These are phyloP conservation scores for Panicum hallii DNA, from an alignment of 202 grass and related monocot genomes.

Conservation along the genomic window DNA sequence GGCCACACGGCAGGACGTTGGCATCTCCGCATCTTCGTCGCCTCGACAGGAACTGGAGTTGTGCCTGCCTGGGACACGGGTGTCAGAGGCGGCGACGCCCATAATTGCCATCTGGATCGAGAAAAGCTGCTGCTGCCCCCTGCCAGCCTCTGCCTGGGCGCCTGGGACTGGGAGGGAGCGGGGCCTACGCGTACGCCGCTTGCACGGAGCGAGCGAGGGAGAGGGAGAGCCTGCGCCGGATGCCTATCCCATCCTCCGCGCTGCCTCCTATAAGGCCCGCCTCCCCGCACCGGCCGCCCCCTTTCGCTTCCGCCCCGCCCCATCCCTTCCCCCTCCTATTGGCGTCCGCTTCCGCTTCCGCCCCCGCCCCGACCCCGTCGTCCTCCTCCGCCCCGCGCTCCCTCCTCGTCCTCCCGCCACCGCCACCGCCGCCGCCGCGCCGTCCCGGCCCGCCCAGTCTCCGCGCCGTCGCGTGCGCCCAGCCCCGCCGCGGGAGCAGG, in stretches of 20 bases:
- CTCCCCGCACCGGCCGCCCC: background rate
- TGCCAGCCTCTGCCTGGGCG: too few relatives aligned
- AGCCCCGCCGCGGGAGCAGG: background rate
- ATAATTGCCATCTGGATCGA: constrained; percentile 3
- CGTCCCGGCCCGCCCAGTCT: background rate
- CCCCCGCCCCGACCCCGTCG: background rate
- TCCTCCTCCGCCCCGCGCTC: background rate
- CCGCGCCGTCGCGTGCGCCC: background rate
- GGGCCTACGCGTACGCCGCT: too few relatives aligned
- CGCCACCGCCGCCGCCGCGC: background rate
- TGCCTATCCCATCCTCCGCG: background rate
- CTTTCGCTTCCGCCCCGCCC: background rate
- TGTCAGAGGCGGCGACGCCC: constrained; percentile 3
- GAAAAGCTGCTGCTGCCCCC: background rate
- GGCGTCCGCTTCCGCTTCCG: background rate
- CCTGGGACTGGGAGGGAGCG: too few relatives aligned
- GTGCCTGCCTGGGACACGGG: background rate
- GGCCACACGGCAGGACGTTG: background rate
- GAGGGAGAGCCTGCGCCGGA: background rate
- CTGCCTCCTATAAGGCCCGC: constrained; percentile 24
- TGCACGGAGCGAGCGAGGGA: too few relatives aligned
- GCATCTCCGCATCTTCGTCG: too few relatives aligned
- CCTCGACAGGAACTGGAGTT: constrained; percentile 5
- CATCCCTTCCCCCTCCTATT: constrained; percentile 11
- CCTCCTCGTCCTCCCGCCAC: background rate